These are phyloP conservation scores for Boletus bicolor DNA, from an alignment of 768 basidiomycete genomes.

Conservation along the genomic window DNA sequence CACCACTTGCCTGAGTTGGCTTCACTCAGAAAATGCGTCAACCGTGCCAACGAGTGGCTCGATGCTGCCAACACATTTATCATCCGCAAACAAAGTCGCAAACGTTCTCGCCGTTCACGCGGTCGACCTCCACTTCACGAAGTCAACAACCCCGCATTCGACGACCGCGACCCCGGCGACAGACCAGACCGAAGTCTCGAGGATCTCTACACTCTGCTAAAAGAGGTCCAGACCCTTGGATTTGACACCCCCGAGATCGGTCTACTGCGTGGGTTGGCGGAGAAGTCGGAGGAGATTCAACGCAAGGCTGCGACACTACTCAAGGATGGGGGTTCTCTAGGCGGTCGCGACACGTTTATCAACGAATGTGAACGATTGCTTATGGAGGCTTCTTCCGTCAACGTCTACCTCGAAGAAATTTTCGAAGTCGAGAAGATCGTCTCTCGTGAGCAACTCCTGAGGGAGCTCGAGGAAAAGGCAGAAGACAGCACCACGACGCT, in stretches of 20 bases:
- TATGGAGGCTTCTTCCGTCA: constrained; percentile 67
- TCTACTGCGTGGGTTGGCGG: constrained; percentile 49
- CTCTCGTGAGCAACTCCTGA: constrained; percentile 71
- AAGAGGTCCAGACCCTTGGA: constrained; percentile 72
- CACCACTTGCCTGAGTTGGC: constrained; percentile 68
- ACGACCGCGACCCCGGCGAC: constrained; percentile 55
- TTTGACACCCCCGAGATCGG: constrained; percentile 82
- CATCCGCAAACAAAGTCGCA: constrained; percentile 75
- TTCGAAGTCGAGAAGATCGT: constrained; percentile 76
- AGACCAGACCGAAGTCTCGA: constrained; percentile 68
- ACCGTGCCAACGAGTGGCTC: constrained; percentile 83
- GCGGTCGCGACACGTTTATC: constrained; percentile 55
- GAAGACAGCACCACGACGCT: constrained; percentile 66
- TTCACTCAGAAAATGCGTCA: constrained; percentile 75
- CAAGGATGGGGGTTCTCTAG: constrained; percentile 36
- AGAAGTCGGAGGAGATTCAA: constrained; percentile 64
- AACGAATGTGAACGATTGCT: constrained; percentile 71
- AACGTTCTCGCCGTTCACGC: constrained; percentile 65
- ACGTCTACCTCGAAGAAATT: constrained; percentile 81
- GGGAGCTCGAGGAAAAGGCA: constrained; percentile 69
- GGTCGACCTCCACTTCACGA: constrained; percentile 49
- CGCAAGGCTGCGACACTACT: constrained; percentile 54
- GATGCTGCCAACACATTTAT: constrained; percentile 77
- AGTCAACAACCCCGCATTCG: constrained; percentile 31
- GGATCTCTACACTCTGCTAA: constrained; percentile 66